Percentiles rank a stretch among this genome's conserved stretches.
Evolutionary conservation across 495 filamentous ascomycete species (phyloP).

Genomic region (Daldinia grandis): DNA sequence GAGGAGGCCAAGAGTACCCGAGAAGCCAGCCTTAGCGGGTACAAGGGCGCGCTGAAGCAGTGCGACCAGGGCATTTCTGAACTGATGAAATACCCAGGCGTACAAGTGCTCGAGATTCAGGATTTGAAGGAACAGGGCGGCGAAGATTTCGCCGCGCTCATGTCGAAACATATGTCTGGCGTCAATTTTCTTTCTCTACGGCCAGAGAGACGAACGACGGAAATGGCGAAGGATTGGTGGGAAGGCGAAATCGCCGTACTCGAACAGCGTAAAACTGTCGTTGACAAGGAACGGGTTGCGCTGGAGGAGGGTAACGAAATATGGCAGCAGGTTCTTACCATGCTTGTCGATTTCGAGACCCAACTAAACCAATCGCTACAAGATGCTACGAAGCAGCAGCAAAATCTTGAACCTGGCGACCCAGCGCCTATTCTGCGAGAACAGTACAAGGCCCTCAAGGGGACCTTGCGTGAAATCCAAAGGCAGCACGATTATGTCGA

Average conservation of each 20-base stretch:
- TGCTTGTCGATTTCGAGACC: constrained; percentile 75
- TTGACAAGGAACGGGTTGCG: constrained; percentile 74
- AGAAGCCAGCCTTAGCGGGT: constrained; percentile 61
- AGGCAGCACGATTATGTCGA: constrained; percentile 67
- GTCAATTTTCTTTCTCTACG: constrained; percentile 65
- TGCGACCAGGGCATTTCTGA: constrained; percentile 51
- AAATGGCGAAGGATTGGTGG: constrained; percentile 83
- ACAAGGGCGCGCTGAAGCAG: constrained; percentile 55
- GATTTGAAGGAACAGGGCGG: constrained; percentile 41
- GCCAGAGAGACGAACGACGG: constrained; percentile 73
- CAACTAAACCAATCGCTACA: constrained; percentile 65
- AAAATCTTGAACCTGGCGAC: not conserved
- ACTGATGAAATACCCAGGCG: constrained; percentile 62
- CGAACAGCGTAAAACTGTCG: constrained; percentile 63
- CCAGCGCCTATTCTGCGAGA: constrained; percentile 50
- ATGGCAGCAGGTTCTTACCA: constrained; percentile 75
- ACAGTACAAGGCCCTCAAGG: constrained; percentile 65
- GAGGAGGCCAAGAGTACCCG: constrained; percentile 67
- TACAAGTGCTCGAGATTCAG: constrained; percentile 53
- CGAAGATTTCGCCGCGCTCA: constrained; percentile 30
- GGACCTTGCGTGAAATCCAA: constrained; percentile 66
- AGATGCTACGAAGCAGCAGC: constrained; percentile 27
- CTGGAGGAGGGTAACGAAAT: constrained; percentile 83
- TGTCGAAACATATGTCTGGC: constrained; percentile 48
- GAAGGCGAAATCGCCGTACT: constrained; percentile 67